Evolutionary conservation across 345 rosid species (phyloP), one percentile per base, ranked within the genome.

Genomic region (Eucalyptus viminalis): DNA sequence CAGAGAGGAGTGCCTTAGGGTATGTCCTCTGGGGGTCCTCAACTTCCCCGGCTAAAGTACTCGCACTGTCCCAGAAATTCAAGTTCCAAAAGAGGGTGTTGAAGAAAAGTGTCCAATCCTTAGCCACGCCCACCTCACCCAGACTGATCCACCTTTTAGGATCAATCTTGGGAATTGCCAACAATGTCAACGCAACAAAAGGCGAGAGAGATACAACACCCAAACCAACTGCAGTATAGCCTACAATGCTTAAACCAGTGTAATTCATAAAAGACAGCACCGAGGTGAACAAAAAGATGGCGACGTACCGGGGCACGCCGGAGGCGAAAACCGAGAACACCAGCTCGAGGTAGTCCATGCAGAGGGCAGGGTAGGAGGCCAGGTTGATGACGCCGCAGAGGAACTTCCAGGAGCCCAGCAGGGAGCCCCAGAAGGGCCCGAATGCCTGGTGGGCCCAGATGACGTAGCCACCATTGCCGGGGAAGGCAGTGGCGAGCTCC

Each of bases 61-160:
- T 94, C 27, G 93, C 97, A 86, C 88, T 94, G 88, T 95, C 98
- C 96, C 95, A 96, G 56, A 93, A 96, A 87, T 96, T 95, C 91
- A 95, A 88, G 91, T 96, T 96, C 96, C 98, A 96, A 45, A 96
- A 96, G n/a, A 95, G 92, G 51, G 95, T 96, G 50, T 96, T 96
- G 94, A 94, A 94, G 89, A 88, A 96, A 88, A 95, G 90, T 21
- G 90, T 92, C 98, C 98, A 96, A 81, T 96, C 94, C 86, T 92
- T 95, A 50, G 93, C 88, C 45, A 94, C 93, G 11, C 94, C 95
- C 56, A 89, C 92, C 65, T 95, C 92, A 19, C 96, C 96, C 22
- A 91, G 87, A 90, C 94, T 95, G 31, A 93, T n/a, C 98, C 98
- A 96, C 83, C 95, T 92, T 7, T 56, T 85, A 1, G 97, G 96